Evolutionary conservation across 441 rosid genomes (phyloP).

Genomic region (Populus hybrid): DNA sequence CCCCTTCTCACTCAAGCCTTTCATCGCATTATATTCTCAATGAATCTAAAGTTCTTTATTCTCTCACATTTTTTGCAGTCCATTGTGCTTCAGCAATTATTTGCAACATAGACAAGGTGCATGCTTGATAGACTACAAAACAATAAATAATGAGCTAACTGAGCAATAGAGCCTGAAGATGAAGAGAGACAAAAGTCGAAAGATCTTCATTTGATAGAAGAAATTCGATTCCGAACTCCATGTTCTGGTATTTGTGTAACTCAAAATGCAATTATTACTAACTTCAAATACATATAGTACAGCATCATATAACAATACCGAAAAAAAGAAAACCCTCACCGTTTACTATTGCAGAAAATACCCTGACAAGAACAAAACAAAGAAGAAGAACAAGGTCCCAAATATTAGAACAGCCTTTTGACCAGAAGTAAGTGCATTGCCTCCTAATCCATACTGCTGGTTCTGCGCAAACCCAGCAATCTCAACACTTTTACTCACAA

Average conservation of each 20-base stretch:
- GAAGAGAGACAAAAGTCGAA: not conserved
- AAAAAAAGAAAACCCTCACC: not conserved
- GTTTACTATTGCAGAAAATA: constrained; percentile 61
- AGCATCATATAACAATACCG: not conserved
- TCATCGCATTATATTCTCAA: not conserved
- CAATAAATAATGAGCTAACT: not conserved
- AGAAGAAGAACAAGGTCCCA: constrained; percentile 70
- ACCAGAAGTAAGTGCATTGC: constrained; percentile 81
- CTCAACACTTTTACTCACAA: constrained; percentile 87
- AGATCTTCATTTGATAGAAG: not conserved
- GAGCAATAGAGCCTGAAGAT: not conserved
- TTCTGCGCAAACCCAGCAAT: constrained; percentile 97
- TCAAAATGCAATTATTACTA: not conserved
- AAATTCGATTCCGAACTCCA: not conserved
- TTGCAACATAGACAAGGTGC: not conserved
- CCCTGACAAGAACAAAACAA: constrained; percentile 65
- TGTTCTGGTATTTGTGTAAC: not conserved
- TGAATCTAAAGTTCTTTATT: not conserved
- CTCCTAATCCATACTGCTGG: constrained; percentile 91
- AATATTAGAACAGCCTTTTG: constrained; percentile 79
- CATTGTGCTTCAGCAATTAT: not conserved
- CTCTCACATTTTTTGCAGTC: not conserved
- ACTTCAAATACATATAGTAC: not conserved
- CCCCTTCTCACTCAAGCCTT: not conserved
- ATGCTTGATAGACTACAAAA: not conserved